Base-by-base conservation (phyloP, 257 asterid species). In the Jaltomata sinuosa region DNA sequence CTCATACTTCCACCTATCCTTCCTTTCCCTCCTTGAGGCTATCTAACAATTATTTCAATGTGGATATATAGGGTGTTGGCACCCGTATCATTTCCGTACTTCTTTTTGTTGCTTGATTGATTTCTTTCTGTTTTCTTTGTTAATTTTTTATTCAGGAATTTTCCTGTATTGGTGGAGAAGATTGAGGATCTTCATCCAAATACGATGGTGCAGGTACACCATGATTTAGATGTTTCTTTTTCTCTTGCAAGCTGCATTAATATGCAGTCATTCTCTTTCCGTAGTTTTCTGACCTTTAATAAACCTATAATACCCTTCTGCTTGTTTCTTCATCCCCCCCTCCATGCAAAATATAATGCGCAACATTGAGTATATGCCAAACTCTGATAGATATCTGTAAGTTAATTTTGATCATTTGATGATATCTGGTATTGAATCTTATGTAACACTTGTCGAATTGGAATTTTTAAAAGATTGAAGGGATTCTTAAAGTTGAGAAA, bases 161-260 rank as follows among this genome's bases (percentile, higher is more conserved):
- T 76, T 84, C 85, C 54, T 80, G 87, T 83, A 81, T 29, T 52
- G 88, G 89, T 91, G 85, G 91, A 88, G 86, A 88, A 85, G 61
- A 87, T 94, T 81, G 93, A 92, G 69, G 99, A 96, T 84, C 91
- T 96, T 80, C 91, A 81, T 79, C 97, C 97, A 68, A 88, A 92
- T 87, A 93, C 91, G 97, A 90, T 55, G 79, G 92, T 97, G 36
- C 93, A 94, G 98, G 99, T 95, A 90, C 64, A 29, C 55, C 29
- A 31, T 77, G 64, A 77, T 22, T 42, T 11, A 52, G 21, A 29
- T 80, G 61, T 29, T 81, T 45, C 19, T 50, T 61, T 47, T 59
- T 34, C 50, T 47, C n/a, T 11, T 77, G 87, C 76, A 59, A 22
- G 34, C 84, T 55, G 59, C 38, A 22, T 67, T 16, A 32, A 32